Percentiles rank a stretch among this genome's conserved stretches.
These are phyloP conservation scores for Pachyrhizus erosus DNA, from an alignment of 306 rosid species.

Conservation along the genomic window DNA sequence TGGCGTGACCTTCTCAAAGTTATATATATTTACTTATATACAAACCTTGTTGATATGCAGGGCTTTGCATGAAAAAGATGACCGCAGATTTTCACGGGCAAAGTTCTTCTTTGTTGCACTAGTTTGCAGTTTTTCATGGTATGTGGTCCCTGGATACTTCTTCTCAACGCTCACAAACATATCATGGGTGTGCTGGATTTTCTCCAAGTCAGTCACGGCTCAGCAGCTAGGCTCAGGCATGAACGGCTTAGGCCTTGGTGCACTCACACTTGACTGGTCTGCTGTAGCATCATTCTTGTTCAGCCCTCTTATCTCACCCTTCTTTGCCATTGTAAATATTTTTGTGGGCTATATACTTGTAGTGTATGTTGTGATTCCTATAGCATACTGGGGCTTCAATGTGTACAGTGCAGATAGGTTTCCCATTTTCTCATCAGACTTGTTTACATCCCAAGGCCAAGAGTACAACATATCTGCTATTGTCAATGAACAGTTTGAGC, in stretches of 20 bases:
- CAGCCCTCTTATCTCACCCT: conserved; percentile 76
- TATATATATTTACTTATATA: neutral
- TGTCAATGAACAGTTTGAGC: conserved; percentile 66
- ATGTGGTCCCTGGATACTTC: conserved; percentile 67
- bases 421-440: conserved; percentile 73
- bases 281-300: conserved; percentile 68
- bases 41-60: conserved; percentile 46
- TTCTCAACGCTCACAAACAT: conserved; percentile 74
- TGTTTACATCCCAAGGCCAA: conserved; percentile 68
- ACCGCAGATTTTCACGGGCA: conserved; percentile 52
- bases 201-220: conserved; percentile 74
- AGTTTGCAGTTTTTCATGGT: conserved; percentile 72
- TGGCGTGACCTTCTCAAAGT: no score
- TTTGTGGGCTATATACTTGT: conserved; percentile 55
- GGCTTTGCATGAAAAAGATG: conserved; percentile 77
- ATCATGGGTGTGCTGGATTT: conserved; percentile 81
- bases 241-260: conserved; percentile 79
- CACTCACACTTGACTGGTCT: conserved; percentile 75
- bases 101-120: conserved; percentile 76
- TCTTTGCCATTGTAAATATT: conserved; percentile 69
- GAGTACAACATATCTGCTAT: conserved; percentile 59
- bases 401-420: conserved; percentile 56
- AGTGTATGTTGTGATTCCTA: conserved; percentile 57
- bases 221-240: conserved; percentile 86
- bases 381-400: conserved; percentile 73